These are phyloP conservation scores for Aureoboletus auriporus DNA, from an alignment of 768 basidiomycete species.

Conservation along the genomic window DNA sequence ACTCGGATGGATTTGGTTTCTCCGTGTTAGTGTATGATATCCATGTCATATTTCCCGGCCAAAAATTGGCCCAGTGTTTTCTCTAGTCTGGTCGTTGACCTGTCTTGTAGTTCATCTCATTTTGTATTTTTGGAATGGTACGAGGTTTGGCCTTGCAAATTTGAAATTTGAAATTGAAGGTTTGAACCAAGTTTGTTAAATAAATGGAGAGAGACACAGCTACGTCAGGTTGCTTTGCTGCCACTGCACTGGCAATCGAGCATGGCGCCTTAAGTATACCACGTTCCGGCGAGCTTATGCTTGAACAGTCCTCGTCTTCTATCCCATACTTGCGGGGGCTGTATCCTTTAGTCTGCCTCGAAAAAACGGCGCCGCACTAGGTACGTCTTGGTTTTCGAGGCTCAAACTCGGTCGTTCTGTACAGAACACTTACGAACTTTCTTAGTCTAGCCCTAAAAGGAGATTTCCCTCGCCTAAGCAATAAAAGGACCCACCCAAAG, in stretches of 20 bases:
- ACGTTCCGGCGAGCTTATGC: no score
- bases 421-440: conserved; percentile 26
- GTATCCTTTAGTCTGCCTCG: conserved; percentile 9
- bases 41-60: not conserved
- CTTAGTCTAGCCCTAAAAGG: conserved; percentile 28
- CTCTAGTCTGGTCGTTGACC: no score
- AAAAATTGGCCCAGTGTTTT: not conserved
- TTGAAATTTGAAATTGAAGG: no score
- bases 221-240: conserved; percentile 30
- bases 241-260: no score
- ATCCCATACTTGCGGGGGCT: conserved; percentile 5
- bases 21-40: not conserved
- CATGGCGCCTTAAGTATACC: no score
- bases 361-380: conserved; percentile 15
- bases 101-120: not conserved
- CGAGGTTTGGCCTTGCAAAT: no score
- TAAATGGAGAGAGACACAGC: conserved; percentile 33
- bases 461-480: conserved; percentile 35
- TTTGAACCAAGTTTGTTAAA: no score
- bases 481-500: conserved; percentile 27
- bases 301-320: no score
- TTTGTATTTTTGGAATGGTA: not conserved
- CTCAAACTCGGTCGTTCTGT: conserved; percentile 18
- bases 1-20: not conserved
- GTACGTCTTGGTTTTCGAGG: not conserved